A percentile compares a stretch with the other conserved stretches of the same genome.
These are phyloP conservation scores for Elymus sibiricus DNA, from an alignment of 176 grass and related monocot genomes.

Conservation along the genomic window DNA sequence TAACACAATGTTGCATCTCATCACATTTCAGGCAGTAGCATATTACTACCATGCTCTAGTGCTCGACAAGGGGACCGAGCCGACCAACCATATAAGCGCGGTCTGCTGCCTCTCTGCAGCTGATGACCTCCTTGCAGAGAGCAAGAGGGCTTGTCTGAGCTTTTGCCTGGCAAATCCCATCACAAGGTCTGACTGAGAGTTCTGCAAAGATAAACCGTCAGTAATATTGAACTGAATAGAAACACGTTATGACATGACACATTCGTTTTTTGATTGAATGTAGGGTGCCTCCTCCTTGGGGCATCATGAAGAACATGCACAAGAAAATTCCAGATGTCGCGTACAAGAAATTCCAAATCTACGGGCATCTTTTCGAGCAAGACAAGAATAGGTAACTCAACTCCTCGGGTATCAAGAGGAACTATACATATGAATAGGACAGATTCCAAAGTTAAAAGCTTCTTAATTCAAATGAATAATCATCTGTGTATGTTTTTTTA, in stretches of 20 bases:
- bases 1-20: conserved; percentile 7
- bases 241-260: not conserved
- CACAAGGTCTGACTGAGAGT: conserved; percentile 51
- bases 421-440: not conserved
- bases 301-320: conserved; percentile 90
- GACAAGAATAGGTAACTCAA: conserved; percentile 70
- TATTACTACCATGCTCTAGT: conserved; percentile 90
- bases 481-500: not conserved
- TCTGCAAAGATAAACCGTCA: not conserved
- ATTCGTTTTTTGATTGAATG: conserved; percentile 22
- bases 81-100: conserved; percentile 61
- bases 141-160: conserved; percentile 87
- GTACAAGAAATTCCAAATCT: conserved; percentile 72
- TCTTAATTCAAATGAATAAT: too few relatives aligned
- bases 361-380: conserved; percentile 74
- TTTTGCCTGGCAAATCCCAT: conserved; percentile 85
- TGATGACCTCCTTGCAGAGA: conserved; percentile 65
- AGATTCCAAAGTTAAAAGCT: not conserved
- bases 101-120: conserved; percentile 86
- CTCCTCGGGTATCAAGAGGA: not conserved
- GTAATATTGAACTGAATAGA: not conserved
- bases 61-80: conserved; percentile 70
- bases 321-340: conserved; percentile 89
- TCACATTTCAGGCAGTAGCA: conserved; percentile 59
- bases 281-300: conserved; percentile 84